Percentiles rank a stretch among this genome's conserved stretches.
Conservation (phyloP, 1,284 basidiomycete species). For the Cerioporus squamosus region DNA sequence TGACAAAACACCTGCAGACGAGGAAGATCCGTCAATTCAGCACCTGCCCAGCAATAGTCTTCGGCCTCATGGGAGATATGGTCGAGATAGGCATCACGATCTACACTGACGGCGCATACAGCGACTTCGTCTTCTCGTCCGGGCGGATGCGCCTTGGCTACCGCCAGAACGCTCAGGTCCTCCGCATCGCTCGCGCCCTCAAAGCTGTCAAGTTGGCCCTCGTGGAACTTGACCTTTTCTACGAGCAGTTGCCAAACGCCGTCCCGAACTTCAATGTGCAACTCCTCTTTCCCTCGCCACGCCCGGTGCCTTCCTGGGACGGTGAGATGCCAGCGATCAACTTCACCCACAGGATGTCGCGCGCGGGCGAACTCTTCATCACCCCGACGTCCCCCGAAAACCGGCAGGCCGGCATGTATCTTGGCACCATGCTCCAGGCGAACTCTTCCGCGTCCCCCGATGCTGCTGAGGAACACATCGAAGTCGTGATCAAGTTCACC, state of each 20-base stretch:
- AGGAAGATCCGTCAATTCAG: background rate
- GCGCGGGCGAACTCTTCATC: background rate
- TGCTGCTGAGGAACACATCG: background rate
- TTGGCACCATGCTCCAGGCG: background rate
- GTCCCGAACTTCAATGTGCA: background rate
- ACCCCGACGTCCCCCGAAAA: background rate
- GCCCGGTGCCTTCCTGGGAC: background rate
- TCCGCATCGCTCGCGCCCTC: slow-evolving; percentile 2
- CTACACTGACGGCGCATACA: slow-evolving; percentile 2
- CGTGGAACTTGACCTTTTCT: background rate
- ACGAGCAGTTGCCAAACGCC: background rate
- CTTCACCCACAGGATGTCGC: background rate
- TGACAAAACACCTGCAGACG: background rate
- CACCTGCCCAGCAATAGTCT: background rate
- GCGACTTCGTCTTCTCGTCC: slow-evolving; percentile 1
- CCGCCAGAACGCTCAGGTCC: background rate
- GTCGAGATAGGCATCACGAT: slow-evolving; percentile 2
- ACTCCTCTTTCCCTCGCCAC: slow-evolving; percentile 5
- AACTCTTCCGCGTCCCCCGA: background rate
- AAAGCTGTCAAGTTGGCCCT: background rate
- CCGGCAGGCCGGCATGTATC: background rate
- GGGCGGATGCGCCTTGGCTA: slow-evolving; percentile 1
- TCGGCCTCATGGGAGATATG: background rate
- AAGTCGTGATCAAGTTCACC: slow-evolving; percentile 11
- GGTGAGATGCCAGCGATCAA: background rate